Evolutionary conservation across 1,284 basidiomycete species (phyloP).

Genomic region (Fomitopsis schrenkii): DNA sequence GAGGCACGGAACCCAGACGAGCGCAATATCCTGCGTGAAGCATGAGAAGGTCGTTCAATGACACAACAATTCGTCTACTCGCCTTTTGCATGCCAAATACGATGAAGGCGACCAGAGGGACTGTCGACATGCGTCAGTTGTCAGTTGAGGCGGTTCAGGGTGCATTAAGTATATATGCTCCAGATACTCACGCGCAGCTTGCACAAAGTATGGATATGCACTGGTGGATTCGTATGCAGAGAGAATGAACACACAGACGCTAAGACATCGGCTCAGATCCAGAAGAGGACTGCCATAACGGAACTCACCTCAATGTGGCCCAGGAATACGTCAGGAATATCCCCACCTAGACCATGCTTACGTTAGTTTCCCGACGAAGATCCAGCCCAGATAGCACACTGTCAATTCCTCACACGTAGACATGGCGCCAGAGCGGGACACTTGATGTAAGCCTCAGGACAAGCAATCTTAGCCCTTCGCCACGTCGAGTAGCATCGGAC

Average conservation of each 20-base stretch:
- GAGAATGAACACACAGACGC: conserved; percentile 40
- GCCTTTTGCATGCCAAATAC: conserved; percentile 47
- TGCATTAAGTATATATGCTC: not conserved
- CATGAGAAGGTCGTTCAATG: not conserved
- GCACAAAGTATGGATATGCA: conserved; percentile 43
- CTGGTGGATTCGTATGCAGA: conserved; percentile 18
- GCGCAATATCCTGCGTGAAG: conserved; percentile 31
- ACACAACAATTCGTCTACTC: conserved; percentile 1
- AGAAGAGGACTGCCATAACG: not conserved
- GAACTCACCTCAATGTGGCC: conserved; percentile 14
- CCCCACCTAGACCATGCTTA: conserved; percentile 11
- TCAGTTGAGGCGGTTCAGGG: not conserved
- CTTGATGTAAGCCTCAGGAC: conserved; percentile 37
- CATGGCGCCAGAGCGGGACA: conserved; percentile 28
- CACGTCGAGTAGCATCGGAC: conserved; percentile 28
- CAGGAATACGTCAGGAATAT: conserved; percentile 30
- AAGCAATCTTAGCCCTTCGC: conserved; percentile 32
- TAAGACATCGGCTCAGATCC: conserved; percentile 10
- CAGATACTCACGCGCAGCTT: conserved; percentile 41
- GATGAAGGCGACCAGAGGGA: conserved; percentile 41
- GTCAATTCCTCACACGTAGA: conserved; percentile 18
- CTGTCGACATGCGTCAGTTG: conserved; percentile 17
- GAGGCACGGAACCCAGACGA: conserved; percentile 6
- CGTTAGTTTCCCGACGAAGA: too few relatives aligned
- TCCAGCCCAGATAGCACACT: too few relatives aligned